Base-by-base conservation (phyloP, 1,139 yeast species). In the Chernovozyma sophiae-reginae region DNA sequence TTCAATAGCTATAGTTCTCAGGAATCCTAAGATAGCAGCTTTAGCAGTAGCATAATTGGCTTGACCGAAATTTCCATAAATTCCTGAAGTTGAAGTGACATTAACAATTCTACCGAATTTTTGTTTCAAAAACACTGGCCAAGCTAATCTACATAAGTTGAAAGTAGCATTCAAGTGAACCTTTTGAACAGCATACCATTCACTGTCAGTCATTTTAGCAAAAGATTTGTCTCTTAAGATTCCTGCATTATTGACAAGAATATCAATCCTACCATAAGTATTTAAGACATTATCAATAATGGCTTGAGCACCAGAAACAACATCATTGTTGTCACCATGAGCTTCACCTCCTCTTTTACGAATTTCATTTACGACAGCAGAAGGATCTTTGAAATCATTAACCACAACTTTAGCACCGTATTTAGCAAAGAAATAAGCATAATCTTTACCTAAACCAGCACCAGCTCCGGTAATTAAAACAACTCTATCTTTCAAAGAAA, bases 11-110 rank as follows among this genome's bases (percentile, higher is more conserved):
- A 87, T 62, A 31, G 97, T 85, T 60, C 77, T 81, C 25, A 96
- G 74, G 52, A 92, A 77, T 25, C 96, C 96, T 37, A 89, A 65
- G 45, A 92, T 80, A 24, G 90, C 97, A 41, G 86, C 79, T 69
- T 92, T 92, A 36, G 97, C 97, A 34, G 97, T 79, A 25, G 96
- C 81, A 60, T 92, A 92, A 70, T 92, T 92, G 42, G 97, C 86
- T 68, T 92, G 98, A 37, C 98, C 98, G 65, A 92, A 92, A 70
- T 86, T 87, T 51, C 97, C 97, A 61, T 92, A 92, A 51, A 92
- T 87, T 53, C 97, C 97, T 12, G 97, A 89, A 20, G 97, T 92
- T 18, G 97, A 87, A 28, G 97, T 74, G 35, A 95, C 86, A 65
- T 92, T 92, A 51, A 92, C 75, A 44, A 92, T 81, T 51, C 81